A percentile compares a stretch with the other conserved stretches of the same genome.
Evolutionary conservation across 495 filamentous ascomycete genomes (phyloP).

Genomic region (Neurospora sp.): DNA sequence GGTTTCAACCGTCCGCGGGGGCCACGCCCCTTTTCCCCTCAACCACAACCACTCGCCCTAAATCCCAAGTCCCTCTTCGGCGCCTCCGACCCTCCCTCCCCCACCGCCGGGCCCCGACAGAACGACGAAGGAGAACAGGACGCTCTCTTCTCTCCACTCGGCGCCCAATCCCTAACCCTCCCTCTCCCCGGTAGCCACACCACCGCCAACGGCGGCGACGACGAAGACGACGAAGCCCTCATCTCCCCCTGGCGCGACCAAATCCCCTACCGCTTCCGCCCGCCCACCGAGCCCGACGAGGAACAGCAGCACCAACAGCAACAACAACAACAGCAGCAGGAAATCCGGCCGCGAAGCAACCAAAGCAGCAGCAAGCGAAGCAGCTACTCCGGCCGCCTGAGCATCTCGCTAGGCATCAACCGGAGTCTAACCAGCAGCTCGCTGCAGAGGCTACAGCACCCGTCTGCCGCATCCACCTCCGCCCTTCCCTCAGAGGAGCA

Average conservation of each 20-base stretch:
- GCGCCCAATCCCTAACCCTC: neutral
- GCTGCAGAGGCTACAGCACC: neutral
- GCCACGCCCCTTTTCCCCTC: slow-evolving; percentile 44
- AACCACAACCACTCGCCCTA: slow-evolving; percentile 29
- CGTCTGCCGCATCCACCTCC: neutral
- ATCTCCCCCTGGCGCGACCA: neutral
- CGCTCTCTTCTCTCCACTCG: neutral
- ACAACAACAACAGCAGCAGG: neutral
- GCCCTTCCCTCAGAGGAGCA: neutral
- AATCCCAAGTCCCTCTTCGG: slow-evolving; percentile 30
- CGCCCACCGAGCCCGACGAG: neutral
- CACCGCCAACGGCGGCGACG: slow-evolving; percentile 1
- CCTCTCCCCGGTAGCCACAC: neutral
- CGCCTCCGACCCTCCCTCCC: neutral
- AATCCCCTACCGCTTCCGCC: neutral
- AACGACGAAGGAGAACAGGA: neutral
- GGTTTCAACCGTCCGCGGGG: slow-evolving; percentile 33
- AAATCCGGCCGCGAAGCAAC: neutral
- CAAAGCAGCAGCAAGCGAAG: neutral
- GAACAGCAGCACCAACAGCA: neutral
- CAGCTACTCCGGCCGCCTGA: neutral
- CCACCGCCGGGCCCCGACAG: neutral
- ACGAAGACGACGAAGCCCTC: slow-evolving; percentile 22
- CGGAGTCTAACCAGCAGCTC: neutral
- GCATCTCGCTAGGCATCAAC: neutral